These are phyloP conservation scores for Coemansia sp. DNA, from an alignment of 371 early-diverging fungal species.

Conservation along the genomic window DNA sequence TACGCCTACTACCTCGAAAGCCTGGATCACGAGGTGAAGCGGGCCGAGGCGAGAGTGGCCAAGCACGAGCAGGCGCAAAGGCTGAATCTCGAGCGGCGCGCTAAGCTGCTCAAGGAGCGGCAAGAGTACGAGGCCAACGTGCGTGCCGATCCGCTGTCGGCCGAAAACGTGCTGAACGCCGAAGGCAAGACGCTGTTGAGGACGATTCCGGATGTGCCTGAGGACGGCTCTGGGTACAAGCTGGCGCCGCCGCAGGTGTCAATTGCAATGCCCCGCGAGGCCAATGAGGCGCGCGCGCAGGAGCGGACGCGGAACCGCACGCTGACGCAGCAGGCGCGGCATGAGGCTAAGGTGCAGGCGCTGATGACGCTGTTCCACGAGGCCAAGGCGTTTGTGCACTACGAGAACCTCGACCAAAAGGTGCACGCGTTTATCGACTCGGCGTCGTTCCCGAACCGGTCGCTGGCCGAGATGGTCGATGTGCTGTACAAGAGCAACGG, in stretches of 20 bases:
- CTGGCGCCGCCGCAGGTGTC: slow-evolving; percentile 48
- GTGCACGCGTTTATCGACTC: slow-evolving; percentile 23
- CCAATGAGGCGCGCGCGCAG: slow-evolving; percentile 28
- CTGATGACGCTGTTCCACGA: slow-evolving; percentile 50
- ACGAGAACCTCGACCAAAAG: slow-evolving; percentile 46
- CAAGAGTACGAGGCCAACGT: slow-evolving; percentile 37
- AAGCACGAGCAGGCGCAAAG: slow-evolving; percentile 7
- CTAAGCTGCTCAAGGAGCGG: slow-evolving; percentile 25
- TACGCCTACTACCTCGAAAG: slow-evolving; percentile 33
- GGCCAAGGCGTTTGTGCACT: slow-evolving; percentile 43
- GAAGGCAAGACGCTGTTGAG: slow-evolving; percentile 46
- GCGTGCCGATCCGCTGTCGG: slow-evolving; percentile 42
- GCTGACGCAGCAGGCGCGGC: slow-evolving; percentile 14
- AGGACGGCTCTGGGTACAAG: slow-evolving; percentile 16
- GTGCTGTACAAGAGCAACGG: slow-evolving; percentile 34
- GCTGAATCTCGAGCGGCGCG: slow-evolving; percentile 16
- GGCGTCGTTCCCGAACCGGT: slow-evolving; percentile 18
- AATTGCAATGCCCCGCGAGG: slow-evolving; percentile 38
- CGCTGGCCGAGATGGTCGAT: slow-evolving; percentile 42
- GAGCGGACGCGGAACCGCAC: slow-evolving; percentile 40
- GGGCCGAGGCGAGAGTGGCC: slow-evolving; percentile 8
- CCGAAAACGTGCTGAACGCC: slow-evolving; percentile 49
- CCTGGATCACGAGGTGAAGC: slow-evolving; percentile 21
- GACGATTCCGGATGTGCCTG: slow-evolving; percentile 3
- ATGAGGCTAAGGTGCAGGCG: slow-evolving; percentile 41